These are phyloP conservation scores for Solanum paucissectum DNA, from an alignment of 257 asterid genomes.

Conservation along the genomic window DNA sequence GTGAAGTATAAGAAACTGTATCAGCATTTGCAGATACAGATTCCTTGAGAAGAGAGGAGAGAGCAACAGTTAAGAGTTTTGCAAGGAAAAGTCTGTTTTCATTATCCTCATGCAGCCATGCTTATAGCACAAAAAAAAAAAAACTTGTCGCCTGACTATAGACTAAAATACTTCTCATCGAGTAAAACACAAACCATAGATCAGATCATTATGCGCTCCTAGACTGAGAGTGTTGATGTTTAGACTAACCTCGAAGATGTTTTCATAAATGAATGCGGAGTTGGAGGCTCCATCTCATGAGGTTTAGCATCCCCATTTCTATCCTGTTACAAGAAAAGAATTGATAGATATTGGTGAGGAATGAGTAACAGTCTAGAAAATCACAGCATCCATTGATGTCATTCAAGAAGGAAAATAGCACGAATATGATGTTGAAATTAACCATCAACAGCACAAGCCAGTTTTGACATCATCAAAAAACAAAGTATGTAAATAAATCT, in stretches of 20 bases:
- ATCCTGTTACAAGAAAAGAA: slow-evolving; percentile 38
- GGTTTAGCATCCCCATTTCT: slow-evolving; percentile 63
- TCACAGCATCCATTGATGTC: not conserved
- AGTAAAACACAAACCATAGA: not conserved
- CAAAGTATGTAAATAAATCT: not conserved
- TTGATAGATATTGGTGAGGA: not conserved
- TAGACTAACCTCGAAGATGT: slow-evolving; percentile 62
- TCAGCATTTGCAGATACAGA: not conserved
- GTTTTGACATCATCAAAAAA: not conserved
- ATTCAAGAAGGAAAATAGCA: not conserved
- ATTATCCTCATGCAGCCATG: not conserved
- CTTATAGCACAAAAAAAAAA: not conserved
- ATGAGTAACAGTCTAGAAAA: not conserved
- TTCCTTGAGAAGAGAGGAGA: not conserved
- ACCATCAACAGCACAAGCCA: not conserved
- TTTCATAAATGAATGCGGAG: slow-evolving; percentile 59
- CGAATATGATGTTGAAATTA: not conserved
- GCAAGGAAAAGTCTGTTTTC: not conserved
- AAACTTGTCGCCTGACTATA: not conserved
- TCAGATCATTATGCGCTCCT: not conserved
- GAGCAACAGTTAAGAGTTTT: not conserved
- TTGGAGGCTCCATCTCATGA: slow-evolving; percentile 67
- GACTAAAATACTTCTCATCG: not conserved
- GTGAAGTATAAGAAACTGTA: not conserved
- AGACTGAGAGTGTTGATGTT: not conserved